phyloP scores from a whole-genome alignment of 768 basidiomycete genomes.

The Hericium rajendrae region DNA sequence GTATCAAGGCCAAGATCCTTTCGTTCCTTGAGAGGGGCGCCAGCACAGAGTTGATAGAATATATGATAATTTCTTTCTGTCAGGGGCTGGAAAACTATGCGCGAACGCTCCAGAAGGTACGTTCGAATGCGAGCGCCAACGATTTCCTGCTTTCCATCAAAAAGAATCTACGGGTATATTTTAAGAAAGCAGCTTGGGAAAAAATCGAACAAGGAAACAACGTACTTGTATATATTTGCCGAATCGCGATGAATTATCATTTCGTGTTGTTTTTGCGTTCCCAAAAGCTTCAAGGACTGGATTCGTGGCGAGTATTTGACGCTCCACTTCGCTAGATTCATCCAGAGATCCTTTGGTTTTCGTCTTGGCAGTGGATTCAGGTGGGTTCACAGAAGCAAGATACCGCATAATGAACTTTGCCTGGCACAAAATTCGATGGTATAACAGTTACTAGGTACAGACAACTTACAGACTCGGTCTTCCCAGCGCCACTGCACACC shows the following conservation, averaged over 20 bases:
- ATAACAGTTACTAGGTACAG: neutral
- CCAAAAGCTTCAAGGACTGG: conserved; percentile 98
- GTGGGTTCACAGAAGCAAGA: conserved; percentile 93
- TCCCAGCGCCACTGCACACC: conserved; percentile 81
- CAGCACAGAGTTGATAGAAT: conserved; percentile 98
- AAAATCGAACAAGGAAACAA: neutral
- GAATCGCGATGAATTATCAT: conserved; percentile 98
- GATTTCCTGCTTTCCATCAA: conserved; percentile 92
- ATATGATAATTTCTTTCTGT: conserved; percentile 99
- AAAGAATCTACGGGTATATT: conserved; percentile 66
- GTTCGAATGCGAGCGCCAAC: conserved; percentile 98
- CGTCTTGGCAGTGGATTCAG: conserved; percentile 46
- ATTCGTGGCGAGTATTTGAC: conserved; percentile 97
- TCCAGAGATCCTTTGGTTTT: conserved; percentile 70
- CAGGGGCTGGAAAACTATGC: conserved; percentile 93
- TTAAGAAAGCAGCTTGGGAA: conserved; percentile 1
- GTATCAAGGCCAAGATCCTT: conserved; percentile 88
- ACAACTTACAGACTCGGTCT: conserved; percentile 83
- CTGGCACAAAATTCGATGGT: conserved; percentile 26
- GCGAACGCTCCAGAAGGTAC: conserved; percentile 93
- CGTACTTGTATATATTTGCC: conserved; percentile 97
- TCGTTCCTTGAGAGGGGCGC: conserved; percentile 89
- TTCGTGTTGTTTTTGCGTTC: conserved; percentile 97
- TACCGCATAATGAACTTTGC: conserved; percentile 99
- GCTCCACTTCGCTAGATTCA: conserved; percentile 90